These are phyloP conservation scores for Lepidium africanum DNA, from an alignment of 345 rosid genomes.

Conservation along the genomic window DNA sequence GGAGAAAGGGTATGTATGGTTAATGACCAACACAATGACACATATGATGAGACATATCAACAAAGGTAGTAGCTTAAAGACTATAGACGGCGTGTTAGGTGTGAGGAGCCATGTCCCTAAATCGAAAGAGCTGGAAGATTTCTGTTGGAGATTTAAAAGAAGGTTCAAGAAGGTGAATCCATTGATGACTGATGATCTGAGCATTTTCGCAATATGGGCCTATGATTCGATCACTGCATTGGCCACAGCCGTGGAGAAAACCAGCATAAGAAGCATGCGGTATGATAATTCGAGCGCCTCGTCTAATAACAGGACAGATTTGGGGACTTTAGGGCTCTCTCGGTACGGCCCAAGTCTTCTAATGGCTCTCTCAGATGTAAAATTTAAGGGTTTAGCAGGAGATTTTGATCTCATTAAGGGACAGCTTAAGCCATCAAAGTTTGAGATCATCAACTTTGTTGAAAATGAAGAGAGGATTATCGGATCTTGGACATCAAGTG, in stretches of 20 bases:
- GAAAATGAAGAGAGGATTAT: slow-evolving; percentile 22
- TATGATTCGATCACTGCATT: slow-evolving; percentile 38
- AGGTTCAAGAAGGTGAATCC: neutral
- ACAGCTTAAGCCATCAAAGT: slow-evolving; percentile 30
- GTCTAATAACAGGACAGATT: neutral
- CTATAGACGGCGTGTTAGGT: slow-evolving; percentile 28
- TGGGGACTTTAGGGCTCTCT: slow-evolving; percentile 4
- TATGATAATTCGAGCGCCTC: neutral
- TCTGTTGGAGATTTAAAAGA: slow-evolving; percentile 17
- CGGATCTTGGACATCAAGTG: slow-evolving; percentile 36
- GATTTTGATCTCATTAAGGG: slow-evolving; percentile 29
- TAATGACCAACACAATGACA: slow-evolving; percentile 24
- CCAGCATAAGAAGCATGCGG: neutral
- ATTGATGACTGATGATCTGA: neutral
- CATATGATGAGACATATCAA: neutral
- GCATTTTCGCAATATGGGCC: slow-evolving; percentile 27
- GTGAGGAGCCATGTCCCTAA: slow-evolving; percentile 13
- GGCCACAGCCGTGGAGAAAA: slow-evolving; percentile 33
- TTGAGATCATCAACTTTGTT: slow-evolving; percentile 38
- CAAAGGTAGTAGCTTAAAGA: neutral
- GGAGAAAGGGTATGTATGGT: slow-evolving; percentile 54
- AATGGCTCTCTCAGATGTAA: slow-evolving; percentile 15
- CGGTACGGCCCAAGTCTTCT: slow-evolving; percentile 25
- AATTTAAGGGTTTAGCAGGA: slow-evolving; percentile 36
- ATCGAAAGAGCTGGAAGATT: slow-evolving; percentile 4